Evolutionary conservation across 257 asterid species (phyloP), one percentile per base, ranked within the genome.

Genomic region (Phtheirospermum japonicum): DNA sequence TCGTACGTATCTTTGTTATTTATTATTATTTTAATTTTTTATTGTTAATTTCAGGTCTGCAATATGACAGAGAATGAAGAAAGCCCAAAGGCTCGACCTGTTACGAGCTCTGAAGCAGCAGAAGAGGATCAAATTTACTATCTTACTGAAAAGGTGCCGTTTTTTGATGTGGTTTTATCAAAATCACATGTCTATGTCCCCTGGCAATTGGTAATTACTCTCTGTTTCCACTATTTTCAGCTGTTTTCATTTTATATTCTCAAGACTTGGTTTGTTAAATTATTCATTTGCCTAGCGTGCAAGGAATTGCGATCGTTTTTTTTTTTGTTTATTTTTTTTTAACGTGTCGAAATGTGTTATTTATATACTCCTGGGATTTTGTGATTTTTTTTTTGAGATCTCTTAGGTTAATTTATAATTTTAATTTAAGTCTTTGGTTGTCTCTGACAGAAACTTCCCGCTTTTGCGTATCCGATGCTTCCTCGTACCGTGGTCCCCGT

Each of bases 401-500:
- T n/a, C n/a, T n/a, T 40, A 9, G 49, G 9, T 34, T 9, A 39
- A 39, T 12, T 3, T 11, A n/a, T n/a, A n/a, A n/a, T 39, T 39
- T 10, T 7, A 39, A 39, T 1, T 33, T n/a, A n/a, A n/a, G n/a
- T n/a, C n/a, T n/a, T n/a, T n/a, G 28, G 49, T 42, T 42, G n/a
- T 14, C 0, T 46, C 9, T 18, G 0, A 14, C 54, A 48, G 37
- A 61, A 4, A 79, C 82, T 12, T 3, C 3, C 31, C n/a, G 26
- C 36, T 13, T 67, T 9, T 2, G 26, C 7, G 7, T 0, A 1
- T 1, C 11, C 11, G 3, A 13, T 16, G 59, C 80, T 78, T 42
- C 84, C 87, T 46, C 20, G 31, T 23, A 46, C 40, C 7, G 23
- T 26, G 2, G 69, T 67, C 31, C 71, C 75, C 3, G 84, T 37